Base-by-base conservation (phyloP, 2,329 filamentous ascomycete species). In the Phialophora expanda region DNA sequence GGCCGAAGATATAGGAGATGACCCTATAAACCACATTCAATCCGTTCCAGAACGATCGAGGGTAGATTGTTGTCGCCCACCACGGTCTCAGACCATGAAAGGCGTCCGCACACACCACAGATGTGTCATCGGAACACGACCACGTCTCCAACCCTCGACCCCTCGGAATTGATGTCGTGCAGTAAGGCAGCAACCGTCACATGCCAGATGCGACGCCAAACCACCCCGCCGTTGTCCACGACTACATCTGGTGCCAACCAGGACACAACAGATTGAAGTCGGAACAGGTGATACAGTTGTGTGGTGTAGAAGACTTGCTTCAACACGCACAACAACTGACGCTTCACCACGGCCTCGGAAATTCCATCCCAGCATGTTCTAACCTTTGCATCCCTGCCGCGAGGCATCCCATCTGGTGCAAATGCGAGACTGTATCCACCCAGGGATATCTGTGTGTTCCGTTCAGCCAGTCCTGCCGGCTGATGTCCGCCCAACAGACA, bases 1-100 rank as follows among this genome's bases (percentile, higher is more conserved):
- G 81, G 81, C 78, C 77, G 78, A 79, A 82, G 78, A 66, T 74
- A 80, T 84, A 84, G 83, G 80, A 77, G 82, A 84, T 84, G 83
- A 83, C 65, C 82, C 83, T 83, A 84, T 77, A 71, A 73, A 75
- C 67, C 66, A 69, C 70, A 62, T 66, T 61, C 51, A 46, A 60
- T 61, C 69, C 30, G 57, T 22, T 51, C 56, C 20, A 28, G 34
- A 59, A 51, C 0, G 20, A n/a, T 34, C 12, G 38, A 61, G 32
- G 30, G 20, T 12, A 24, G 58, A 22, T 20, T 61, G 61, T 59
- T 9, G 59, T 60, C 59, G 44, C 50, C 63, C 65, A 51, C 55
- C 26, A 38, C 38, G 62, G 76, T 77, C 78, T 76, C 76, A 73
- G 77, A 78, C 76, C 71, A 68, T 68, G 71, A 69, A 65, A 68